phyloP scores from a whole-genome alignment of 441 rosid genomes.

The Monsonia emarginata region DNA sequence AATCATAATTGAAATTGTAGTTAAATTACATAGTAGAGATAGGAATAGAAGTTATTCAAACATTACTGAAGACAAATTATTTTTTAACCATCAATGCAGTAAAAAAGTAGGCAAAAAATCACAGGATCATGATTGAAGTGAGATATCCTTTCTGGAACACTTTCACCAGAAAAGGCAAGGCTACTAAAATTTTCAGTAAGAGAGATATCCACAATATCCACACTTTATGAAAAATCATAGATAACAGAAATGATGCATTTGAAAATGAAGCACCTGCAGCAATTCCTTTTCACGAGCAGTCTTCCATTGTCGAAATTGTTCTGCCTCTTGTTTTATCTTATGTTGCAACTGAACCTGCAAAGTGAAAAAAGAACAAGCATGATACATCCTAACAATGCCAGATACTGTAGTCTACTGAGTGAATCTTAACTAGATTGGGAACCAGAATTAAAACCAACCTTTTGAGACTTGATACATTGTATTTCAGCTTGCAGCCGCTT shows the following conservation, averaged over 20 bases:
- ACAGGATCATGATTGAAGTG: not conserved
- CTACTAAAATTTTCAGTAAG: not conserved
- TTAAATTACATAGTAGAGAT: slow-evolving; percentile 3
- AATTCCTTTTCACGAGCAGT: slow-evolving; percentile 60
- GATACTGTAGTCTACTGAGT: slow-evolving; percentile 1
- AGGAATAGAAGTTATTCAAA: not conserved
- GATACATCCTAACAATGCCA: slow-evolving; percentile 8
- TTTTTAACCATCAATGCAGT: not conserved
- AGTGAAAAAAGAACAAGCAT: slow-evolving; percentile 5
- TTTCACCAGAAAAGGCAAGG: not conserved
- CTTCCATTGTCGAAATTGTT: slow-evolving; percentile 69
- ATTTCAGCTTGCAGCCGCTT: slow-evolving; percentile 56
- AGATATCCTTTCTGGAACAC: not conserved
- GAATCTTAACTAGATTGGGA: not conserved
- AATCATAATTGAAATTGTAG: not conserved
- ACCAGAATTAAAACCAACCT: slow-evolving; percentile 30
- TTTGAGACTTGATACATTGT: slow-evolving; percentile 55
- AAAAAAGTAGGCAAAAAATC: not conserved
- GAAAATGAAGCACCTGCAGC: slow-evolving; percentile 35
- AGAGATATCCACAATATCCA: too few species aligned
- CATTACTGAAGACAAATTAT: not conserved
- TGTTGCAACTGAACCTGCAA: slow-evolving; percentile 61
- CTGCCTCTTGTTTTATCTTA: slow-evolving; percentile 62
- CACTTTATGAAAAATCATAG: too few species aligned
- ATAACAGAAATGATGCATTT: too few species aligned